These are phyloP conservation scores for Ilex aquifolium DNA, from an alignment of 257 asterid genomes.

Conservation along the genomic window DNA sequence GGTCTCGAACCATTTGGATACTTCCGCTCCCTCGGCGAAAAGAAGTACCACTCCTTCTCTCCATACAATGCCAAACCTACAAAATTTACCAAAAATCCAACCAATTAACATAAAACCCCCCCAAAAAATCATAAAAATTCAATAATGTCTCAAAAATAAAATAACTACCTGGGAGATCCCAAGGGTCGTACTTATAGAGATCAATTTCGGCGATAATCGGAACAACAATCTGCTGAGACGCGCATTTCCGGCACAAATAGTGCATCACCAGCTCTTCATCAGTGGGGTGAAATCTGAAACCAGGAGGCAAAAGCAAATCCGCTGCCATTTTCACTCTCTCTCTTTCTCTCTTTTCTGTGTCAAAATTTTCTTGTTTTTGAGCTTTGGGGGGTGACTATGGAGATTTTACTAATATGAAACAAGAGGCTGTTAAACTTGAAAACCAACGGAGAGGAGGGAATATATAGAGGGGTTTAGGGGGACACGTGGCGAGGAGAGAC, in stretches of 20 bases:
- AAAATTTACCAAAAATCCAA: conserved; percentile 2
- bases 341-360: background rate
- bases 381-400: no score
- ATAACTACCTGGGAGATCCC: conserved; percentile 62
- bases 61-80: conserved; percentile 74
- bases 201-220: conserved; percentile 66
- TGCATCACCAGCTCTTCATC: conserved; percentile 35
- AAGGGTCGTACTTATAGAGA: conserved; percentile 72
- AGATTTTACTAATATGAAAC: background rate
- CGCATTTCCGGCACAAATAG: conserved; percentile 45
- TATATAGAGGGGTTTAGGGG: conserved; percentile 34
- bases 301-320: conserved; percentile 28
- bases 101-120: background rate
- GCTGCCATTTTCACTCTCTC: conserved; percentile 30
- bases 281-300: conserved; percentile 39
- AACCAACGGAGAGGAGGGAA: conserved; percentile 33
- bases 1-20: conserved; percentile 94
- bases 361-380: background rate
- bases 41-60: conserved; percentile 92
- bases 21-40: conserved; percentile 83
- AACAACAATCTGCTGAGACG: conserved; percentile 30
- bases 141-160: conserved; percentile 8
- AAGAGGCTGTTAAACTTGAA: conserved; percentile 53
- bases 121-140: background rate
- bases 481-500: conserved; percentile 43